A percentile compares a stretch with the other conserved stretches of the same genome.
Conservation (phyloP, 2,329 filamentous ascomycete genomes). For the Sclerotinia spermophila region DNA sequence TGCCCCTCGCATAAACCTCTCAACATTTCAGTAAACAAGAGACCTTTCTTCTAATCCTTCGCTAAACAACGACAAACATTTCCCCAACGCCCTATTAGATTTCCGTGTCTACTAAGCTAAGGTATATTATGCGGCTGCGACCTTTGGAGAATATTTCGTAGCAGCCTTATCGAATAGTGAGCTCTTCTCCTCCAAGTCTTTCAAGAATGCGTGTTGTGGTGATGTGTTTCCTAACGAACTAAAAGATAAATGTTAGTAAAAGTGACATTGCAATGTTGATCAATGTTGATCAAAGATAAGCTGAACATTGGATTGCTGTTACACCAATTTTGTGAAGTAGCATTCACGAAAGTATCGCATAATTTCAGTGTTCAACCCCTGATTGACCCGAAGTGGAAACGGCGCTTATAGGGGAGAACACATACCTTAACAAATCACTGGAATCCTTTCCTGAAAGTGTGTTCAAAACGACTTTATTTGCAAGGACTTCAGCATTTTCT, state of each 20-base stretch:
- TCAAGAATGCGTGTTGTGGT: constrained; percentile 66
- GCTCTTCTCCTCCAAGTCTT: constrained; percentile 79
- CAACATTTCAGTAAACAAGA: neutral
- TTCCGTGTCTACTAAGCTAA: neutral
- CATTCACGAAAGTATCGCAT: neutral
- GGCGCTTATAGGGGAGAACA: constrained; percentile 22
- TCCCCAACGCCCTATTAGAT: constrained; percentile 5
- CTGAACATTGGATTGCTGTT: neutral
- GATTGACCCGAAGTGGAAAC: neutral
- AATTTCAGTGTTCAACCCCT: neutral
- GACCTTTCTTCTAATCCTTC: neutral
- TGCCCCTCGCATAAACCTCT: neutral
- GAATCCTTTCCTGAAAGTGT: constrained; percentile 71
- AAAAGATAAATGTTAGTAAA: neutral
- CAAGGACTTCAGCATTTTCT: constrained; percentile 68
- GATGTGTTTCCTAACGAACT: constrained; percentile 57
- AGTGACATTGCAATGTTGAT: constrained; percentile 13
- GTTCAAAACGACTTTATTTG: constrained; percentile 77
- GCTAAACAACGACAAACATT: neutral
- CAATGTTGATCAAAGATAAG: neutral
- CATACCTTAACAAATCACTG: constrained; percentile 59
- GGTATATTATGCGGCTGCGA: constrained; percentile 38
- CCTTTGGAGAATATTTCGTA: constrained; percentile 82
- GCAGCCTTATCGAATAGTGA: constrained; percentile 83
- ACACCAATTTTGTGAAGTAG: neutral